These are phyloP conservation scores for Austroboletus eburneus DNA, from an alignment of 768 basidiomycete genomes.

Conservation along the genomic window DNA sequence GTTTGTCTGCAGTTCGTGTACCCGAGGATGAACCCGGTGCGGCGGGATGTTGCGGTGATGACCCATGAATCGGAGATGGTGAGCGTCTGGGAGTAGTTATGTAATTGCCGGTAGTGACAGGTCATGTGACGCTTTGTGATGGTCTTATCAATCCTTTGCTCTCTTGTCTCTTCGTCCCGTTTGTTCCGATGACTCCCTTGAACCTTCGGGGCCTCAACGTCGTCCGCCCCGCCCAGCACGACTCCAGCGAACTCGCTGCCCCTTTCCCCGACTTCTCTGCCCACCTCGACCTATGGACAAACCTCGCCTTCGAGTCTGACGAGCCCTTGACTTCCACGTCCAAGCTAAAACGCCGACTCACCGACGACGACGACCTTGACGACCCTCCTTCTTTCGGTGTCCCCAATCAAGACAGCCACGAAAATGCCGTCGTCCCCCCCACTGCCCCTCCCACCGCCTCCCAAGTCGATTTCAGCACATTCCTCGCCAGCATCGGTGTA, in stretches of 20 bases:
- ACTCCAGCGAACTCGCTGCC: conserved; percentile 53
- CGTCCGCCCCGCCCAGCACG: conserved; percentile 50
- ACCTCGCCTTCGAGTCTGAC: conserved; percentile 74
- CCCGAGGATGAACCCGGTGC: conserved; percentile 73
- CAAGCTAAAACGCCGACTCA: conserved; percentile 33
- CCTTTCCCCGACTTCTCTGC: conserved; percentile 72
- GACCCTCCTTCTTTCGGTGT: conserved; percentile 13
- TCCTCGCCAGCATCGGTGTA: conserved; percentile 37
- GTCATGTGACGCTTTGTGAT: conserved; percentile 12
- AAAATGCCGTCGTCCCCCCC: conserved; percentile 53
- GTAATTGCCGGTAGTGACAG: not conserved
- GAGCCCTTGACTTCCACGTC: conserved; percentile 45
- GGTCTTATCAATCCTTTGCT: conserved; percentile 8
- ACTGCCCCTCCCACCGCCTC: conserved; percentile 34
- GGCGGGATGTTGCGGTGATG: conserved; percentile 78
- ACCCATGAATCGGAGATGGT: conserved; percentile 77
- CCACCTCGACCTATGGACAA: conserved; percentile 82
- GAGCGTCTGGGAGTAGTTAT: not conserved
- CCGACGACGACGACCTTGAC: conserved; percentile 40
- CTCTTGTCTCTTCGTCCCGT: not conserved
- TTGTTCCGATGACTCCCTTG: conserved; percentile 50
- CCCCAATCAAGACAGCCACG: conserved; percentile 51
- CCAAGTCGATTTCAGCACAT: conserved; percentile 40
- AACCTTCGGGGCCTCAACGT: conserved; percentile 79
- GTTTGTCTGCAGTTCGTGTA: conserved; percentile 65